These are phyloP conservation scores for Ammopiptanthus mongolicus DNA, from an alignment of 306 rosid genomes.

Conservation along the genomic window DNA sequence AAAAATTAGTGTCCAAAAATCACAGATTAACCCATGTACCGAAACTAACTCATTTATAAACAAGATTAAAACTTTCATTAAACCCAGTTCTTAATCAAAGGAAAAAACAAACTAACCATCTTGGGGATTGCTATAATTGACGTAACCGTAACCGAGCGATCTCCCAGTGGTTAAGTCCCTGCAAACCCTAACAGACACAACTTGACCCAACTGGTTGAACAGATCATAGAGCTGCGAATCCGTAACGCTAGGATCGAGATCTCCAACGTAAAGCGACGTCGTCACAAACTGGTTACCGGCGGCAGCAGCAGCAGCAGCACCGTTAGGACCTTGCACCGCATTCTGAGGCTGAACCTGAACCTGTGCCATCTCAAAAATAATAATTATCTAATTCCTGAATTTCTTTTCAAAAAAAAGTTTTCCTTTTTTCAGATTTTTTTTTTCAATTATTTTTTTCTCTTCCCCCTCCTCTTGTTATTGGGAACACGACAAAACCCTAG, in stretches of 20 bases:
- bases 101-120: constrained; percentile 54
- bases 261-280: constrained; percentile 92
- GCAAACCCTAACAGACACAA: constrained; percentile 95
- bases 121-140: constrained; percentile 69
- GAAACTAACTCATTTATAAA: neutral
- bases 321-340: constrained; percentile 56
- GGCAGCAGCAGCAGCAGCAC: constrained; percentile 17
- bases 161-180: constrained; percentile 81
- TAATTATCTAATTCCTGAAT: neutral
- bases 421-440: neutral
- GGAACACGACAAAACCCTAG: constrained; percentile 40
- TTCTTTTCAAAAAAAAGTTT: neutral
- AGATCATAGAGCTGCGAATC: constrained; percentile 93
- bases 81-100: neutral
- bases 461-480: constrained; percentile 97
- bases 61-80: neutral
- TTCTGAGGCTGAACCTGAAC: constrained; percentile 77
- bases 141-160: constrained; percentile 96
- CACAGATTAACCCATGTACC: neutral
- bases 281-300: constrained; percentile 68
- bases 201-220: constrained; percentile 89
- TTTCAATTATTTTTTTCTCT: constrained; percentile 31
- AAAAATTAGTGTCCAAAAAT: neutral
- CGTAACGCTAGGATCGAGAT: constrained; percentile 76
- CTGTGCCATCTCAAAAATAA: constrained; percentile 64